Evolutionary conservation across 2,329 filamentous ascomycete genomes (phyloP), one percentile per base, ranked within the genome.

Genomic region (Aureobasidium subglaciale): DNA sequence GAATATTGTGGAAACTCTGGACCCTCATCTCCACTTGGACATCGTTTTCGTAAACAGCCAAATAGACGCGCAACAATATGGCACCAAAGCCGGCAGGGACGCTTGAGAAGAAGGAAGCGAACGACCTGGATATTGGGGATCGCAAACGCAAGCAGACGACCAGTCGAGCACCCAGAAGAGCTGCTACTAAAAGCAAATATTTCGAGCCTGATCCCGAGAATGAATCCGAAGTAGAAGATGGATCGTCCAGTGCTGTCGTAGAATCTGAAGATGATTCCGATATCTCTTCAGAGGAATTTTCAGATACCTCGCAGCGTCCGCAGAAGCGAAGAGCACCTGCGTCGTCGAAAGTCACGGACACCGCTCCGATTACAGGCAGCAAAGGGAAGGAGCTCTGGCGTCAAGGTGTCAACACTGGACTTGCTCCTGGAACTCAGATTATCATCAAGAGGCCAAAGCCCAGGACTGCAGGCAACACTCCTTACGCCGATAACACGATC

Each of bases 361-460:
- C 37, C 25, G 49, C 29, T 27, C 13, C 35, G 5, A 15, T 11
- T 20, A 48, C 65, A 54, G 49, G 58, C 29, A 55, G 37, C 3
- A 70, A 73, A 53, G 72, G 72, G 42, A 74, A 75, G 59, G 77
- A 81, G 52, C 65, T 82, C 30, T 83, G 80, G 80, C 75, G 76
- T 64, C 70, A 76, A 58, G 80, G 80, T 9, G 78, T 79, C 32
- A 80, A 74, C 58, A 73, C 74, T 15, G 77, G 77, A 5, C 68
- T 84, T 25, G 79, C 75, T 4, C 81, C 80, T 34, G 82, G 82
- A 9, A 82, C 78, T 58, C 76, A 81, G 61, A 70, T 86, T 29
- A 75, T 84, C 61, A 82, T 85, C 66, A 78, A 81, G 64, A 82
- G 83, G 60, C 82, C 81, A 3, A 82, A 83, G 67, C 76, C 82